phyloP scores from a whole-genome alignment of 495 filamentous ascomycete genomes.

The Aspergillus incahuasiensis region DNA sequence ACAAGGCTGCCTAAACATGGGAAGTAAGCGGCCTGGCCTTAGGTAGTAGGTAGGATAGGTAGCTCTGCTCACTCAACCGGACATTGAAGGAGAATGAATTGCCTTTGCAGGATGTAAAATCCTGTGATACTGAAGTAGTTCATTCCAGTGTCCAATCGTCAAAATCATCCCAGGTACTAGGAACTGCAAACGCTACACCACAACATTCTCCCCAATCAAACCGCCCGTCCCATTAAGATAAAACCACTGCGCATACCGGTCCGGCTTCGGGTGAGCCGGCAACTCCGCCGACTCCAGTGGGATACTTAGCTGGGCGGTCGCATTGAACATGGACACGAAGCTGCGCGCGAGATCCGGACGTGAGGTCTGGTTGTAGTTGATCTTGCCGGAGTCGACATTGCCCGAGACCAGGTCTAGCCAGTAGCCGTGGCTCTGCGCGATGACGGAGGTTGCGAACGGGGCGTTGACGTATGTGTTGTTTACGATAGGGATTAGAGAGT shows the following conservation, averaged over 20 bases:
- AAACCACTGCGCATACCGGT: conserved; percentile 2
- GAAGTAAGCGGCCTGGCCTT: no score
- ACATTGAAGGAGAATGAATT: no score
- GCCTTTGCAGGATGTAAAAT: no score
- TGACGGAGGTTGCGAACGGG: not conserved
- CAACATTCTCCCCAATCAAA: conserved; percentile 5
- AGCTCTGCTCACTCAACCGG: no score
- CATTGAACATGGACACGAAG: not conserved
- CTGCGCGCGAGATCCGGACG: not conserved
- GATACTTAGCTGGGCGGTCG: not conserved
- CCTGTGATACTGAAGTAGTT: no score
- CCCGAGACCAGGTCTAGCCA: conserved; percentile 3
- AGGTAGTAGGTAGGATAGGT: no score
- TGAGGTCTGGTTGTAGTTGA: conserved; percentile 6
- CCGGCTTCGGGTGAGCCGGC: not conserved
- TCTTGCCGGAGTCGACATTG: not conserved
- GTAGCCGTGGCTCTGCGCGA: conserved; percentile 3
- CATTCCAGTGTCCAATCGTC: no score
- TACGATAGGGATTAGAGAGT: conserved; percentile 1
- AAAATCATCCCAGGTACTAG: no score
- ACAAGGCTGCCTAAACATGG: no score
- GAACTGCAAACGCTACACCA: not conserved
- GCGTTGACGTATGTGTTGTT: not conserved
- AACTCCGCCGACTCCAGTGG: not conserved
- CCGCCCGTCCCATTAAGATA: not conserved